Evolutionary conservation across 768 basidiomycete species (phyloP).

Genomic region (Pulveroboletus sp.): DNA sequence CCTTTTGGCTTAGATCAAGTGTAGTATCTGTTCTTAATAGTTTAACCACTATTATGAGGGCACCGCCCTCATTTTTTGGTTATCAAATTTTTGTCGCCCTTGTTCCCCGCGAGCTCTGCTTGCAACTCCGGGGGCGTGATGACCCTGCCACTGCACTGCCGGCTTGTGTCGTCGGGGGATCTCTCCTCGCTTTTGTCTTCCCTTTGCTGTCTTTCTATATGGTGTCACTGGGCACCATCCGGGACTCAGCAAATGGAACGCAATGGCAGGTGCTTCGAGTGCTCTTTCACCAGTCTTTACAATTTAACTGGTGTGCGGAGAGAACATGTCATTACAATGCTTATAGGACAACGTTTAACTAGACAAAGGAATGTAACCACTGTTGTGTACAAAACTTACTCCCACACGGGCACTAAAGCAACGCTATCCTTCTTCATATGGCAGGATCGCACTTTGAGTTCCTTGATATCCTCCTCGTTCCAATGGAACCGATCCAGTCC

Average conservation of each 20-base stretch:
- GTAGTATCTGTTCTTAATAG: slow-evolving; percentile 74
- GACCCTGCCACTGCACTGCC: slow-evolving; percentile 38
- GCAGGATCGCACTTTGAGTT: slow-evolving; percentile 5
- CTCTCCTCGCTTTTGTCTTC: slow-evolving; percentile 6
- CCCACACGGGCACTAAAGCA: slow-evolving; percentile 18
- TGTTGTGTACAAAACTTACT: no score
- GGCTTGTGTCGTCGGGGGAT: slow-evolving; percentile 67
- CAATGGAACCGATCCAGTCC: slow-evolving; percentile 25
- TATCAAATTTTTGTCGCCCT: slow-evolving; percentile 40
- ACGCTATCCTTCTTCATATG: slow-evolving; percentile 22
- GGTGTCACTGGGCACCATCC: not conserved
- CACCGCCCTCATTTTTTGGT: slow-evolving; percentile 52
- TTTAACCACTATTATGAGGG: slow-evolving; percentile 55
- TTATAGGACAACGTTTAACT: no score
- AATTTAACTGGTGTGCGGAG: no score
- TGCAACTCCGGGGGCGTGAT: slow-evolving; percentile 39
- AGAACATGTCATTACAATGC: no score
- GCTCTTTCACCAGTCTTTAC: no score
- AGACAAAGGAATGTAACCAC: no score
- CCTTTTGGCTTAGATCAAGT: slow-evolving; percentile 76
- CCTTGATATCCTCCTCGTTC: slow-evolving; percentile 13
- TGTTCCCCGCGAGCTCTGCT: slow-evolving; percentile 33
- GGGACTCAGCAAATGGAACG: slow-evolving; percentile 14
- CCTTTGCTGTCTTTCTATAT: slow-evolving; percentile 9
- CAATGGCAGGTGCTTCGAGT: not conserved